Conservation (phyloP, 768 basidiomycete genomes). For the Termitomyces heimii region DNA sequence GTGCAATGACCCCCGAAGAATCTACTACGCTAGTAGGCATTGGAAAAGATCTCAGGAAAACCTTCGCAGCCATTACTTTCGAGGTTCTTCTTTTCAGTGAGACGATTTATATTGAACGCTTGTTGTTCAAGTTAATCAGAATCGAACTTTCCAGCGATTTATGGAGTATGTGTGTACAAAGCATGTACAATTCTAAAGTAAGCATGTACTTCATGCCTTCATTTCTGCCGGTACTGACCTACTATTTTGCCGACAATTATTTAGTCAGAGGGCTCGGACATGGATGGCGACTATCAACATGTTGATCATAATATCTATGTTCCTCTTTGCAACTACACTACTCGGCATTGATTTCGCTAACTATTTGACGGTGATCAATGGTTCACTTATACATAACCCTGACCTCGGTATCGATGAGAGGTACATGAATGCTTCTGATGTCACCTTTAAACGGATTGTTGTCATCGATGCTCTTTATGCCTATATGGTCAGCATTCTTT, state of each 20-base stretch:
- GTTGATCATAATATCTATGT: conserved; percentile 3
- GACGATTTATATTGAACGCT: not conserved
- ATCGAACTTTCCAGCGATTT: not conserved
- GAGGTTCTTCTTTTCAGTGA: conserved; percentile 5
- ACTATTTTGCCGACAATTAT: too few species aligned
- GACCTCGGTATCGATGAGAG: not conserved
- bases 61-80: conserved; percentile 6
- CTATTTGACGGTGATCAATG: not conserved
- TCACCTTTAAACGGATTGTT: conserved; percentile 4
- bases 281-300: conserved; percentile 4
- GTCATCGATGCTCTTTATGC: conserved; percentile 6
- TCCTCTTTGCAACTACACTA: conserved; percentile 3
- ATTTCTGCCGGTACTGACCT: not conserved
- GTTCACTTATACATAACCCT: conserved; percentile 2
- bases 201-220: not conserved
- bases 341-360: conserved; percentile 6
- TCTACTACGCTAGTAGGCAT: conserved; percentile 1
- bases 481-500: conserved; percentile 1
- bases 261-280: not conserved
- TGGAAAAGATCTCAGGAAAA: conserved; percentile 3
- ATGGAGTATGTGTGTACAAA: conserved; percentile 5
- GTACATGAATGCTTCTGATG: not conserved
- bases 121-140: not conserved
- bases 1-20: conserved; percentile 5
- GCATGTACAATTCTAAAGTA: conserved; percentile 4